Evolutionary conservation across 352 stramenopile species (phyloP), one percentile per base, ranked within the genome.

Genomic region (Globisporangium takayamanum): DNA sequence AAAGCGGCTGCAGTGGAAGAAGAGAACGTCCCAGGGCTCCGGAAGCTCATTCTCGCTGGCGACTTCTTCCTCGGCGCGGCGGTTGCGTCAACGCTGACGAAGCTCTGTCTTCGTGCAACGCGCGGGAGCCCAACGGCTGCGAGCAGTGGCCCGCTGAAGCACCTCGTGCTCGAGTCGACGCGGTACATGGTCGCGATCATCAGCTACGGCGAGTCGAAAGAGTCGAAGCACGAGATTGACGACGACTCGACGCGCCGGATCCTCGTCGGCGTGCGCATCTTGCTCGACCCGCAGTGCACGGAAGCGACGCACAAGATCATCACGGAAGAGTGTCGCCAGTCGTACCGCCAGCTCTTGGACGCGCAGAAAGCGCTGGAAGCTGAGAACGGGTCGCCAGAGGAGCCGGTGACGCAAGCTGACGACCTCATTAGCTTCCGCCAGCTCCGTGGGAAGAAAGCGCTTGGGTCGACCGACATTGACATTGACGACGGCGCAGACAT

Each of bases 401-500:
- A 85, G 51, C 76, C 76, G 14, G 62, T 88, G 47, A 86, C 87
- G 50, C 75, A 91, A 39, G 77, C 84, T n/a, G 96, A 99, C 68
- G 95, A 98, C 67, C 78, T 99, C 52, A 99, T 99, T 73, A 96
- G 96, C 72, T 99, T 99, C 74, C 89, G 96, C 22, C 97, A 99
- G 65, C 70, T 99, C 20, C 88, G 93, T 25, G 89, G 83, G 47
- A 90, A 96, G 63, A 95, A 97, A 59, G 91, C 95, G 14, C 77
- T 97, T 39, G 94, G 88, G 14, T 95, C 68, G 47, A 95, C 84
- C 10, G 96, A 99, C 71, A 92, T 99, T 67, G 97, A 99, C 76
- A 94, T 99, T 65, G 96, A 99, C 67, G 97, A 99, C 73, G 97
- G 97, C 50, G 89, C 90, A 28, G 96, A 99, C 67, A 95, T 99